Evolutionary conservation across 805 yeast genomes (phyloP), one percentile per base, ranked within the genome.

Genomic region (Pichia rugopelliculosa): DNA sequence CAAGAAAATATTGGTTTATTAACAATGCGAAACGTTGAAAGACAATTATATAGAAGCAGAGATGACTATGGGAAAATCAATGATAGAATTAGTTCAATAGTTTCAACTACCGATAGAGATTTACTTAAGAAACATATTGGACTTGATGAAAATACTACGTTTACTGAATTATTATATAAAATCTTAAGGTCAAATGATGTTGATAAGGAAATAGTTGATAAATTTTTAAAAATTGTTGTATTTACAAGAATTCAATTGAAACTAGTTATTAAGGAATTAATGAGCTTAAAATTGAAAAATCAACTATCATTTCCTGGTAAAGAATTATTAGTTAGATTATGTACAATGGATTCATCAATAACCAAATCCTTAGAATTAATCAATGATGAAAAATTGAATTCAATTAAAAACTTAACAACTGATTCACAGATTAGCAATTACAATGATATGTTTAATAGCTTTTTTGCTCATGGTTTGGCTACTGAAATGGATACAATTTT

Each of bases 11-110:
- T 89, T 49, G 93, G 95, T 1, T 73, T 86, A 39, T 81, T 84
- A 56, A 77, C 93, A 42, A 82, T 90, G 82, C 76, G 84, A 56
- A 90, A 90, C 62, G 82, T 89, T 83, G 88, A 84, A 56, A 62
- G 67, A 21, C 70, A 74, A 45, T 65, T 82, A 46, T 50, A 52
- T 45, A 47, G 40, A 20, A 42, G 36, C 15, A 39, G 37, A 30
- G 46, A 47, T 25, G 41, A 43, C 21, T 22, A 40, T 24, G 27
- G 45, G 11, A 47, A 41, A 24, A 37, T 41, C 5, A 30, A 46
- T n/a, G 52, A 37, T 25, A 38, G 45, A n/a, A 40, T 55, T 23
- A 18, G 39, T 34, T 47, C 46, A 13, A 30, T 52, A 6, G 34
- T 52, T 20, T 44, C 54, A 39, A 54, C 65, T 23, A 27, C 45